Conservation (phyloP, 768 basidiomycete species). For the Lentinus brumalis region DNA sequence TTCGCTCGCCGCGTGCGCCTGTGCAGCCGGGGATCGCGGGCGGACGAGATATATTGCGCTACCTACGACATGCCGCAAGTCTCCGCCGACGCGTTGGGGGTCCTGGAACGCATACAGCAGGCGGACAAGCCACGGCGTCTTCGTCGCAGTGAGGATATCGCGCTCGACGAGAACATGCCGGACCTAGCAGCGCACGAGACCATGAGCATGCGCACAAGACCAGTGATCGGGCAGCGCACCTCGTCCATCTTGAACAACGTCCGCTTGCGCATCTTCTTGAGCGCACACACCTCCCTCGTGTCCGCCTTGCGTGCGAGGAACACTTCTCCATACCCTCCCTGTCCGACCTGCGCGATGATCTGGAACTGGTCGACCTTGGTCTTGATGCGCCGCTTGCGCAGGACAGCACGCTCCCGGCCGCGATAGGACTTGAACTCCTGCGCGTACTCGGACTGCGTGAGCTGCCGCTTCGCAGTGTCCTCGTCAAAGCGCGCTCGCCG, state of each 20-base stretch:
- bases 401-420: slow-evolving; percentile 88
- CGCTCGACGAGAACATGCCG: slow-evolving; percentile 98
- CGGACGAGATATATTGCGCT: too few relatives aligned
- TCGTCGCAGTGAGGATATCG: slow-evolving; percentile 95
- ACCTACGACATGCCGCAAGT: too few relatives aligned
- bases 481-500: slow-evolving; percentile 80
- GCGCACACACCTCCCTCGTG: slow-evolving; percentile 92
- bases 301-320: slow-evolving; percentile 95
- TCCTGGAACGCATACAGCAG: slow-evolving; percentile 98
- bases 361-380: slow-evolving; percentile 94
- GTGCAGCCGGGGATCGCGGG: too few relatives aligned
- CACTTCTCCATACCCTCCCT: slow-evolving; percentile 98
- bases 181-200: slow-evolving; percentile 49
- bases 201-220: neutral
- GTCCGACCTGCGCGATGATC: slow-evolving; percentile 97
- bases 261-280: slow-evolving; percentile 96
- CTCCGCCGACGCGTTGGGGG: slow-evolving; percentile 86
- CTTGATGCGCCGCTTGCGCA: slow-evolving; percentile 92
- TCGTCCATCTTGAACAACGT: slow-evolving; percentile 99
- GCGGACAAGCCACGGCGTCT: slow-evolving; percentile 95
- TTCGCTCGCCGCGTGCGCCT: too few relatives aligned
- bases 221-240: slow-evolving; percentile 40
- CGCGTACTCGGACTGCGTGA: slow-evolving; percentile 54
- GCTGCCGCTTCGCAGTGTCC: slow-evolving; percentile 72
- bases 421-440: slow-evolving; percentile 93